Evolutionary conservation across 768 basidiomycete species (phyloP).

Genomic region (Mycena rosella): DNA sequence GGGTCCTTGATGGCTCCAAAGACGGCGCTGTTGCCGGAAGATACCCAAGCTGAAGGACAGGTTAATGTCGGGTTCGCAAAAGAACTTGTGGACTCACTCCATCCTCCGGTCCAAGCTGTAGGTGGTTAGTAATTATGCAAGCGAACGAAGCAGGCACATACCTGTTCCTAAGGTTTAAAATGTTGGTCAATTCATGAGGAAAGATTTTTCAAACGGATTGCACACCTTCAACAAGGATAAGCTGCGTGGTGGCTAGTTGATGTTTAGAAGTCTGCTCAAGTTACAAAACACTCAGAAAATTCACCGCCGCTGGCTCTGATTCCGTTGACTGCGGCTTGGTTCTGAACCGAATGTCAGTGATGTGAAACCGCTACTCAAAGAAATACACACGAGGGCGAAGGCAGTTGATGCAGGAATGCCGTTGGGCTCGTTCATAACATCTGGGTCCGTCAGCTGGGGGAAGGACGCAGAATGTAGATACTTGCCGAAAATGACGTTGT

Average conservation of each 20-base stretch:
- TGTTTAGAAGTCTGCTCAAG: neutral
- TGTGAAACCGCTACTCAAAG: too few species aligned
- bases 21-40: constrained; percentile 67
- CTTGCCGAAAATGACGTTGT: constrained; percentile 68
- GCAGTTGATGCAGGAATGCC: constrained; percentile 66
- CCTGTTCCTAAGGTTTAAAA: constrained; percentile 32
- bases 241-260: constrained; percentile 61
- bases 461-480: neutral
- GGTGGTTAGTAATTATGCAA: constrained; percentile 1
- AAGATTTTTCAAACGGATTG: neutral
- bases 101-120: constrained; percentile 69
- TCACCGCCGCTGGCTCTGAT: constrained; percentile 65
- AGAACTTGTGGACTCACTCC: constrained; percentile 52
- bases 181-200: neutral
- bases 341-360: constrained; percentile 44
- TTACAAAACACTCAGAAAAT: neutral
- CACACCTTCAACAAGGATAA: constrained; percentile 61
- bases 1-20: constrained; percentile 69
- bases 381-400: constrained; percentile 57
- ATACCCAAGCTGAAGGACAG: constrained; percentile 58
- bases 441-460: constrained; percentile 34
- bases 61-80: constrained; percentile 1
- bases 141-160: constrained; percentile 15
- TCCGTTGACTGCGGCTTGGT: constrained; percentile 76
- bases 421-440: constrained; percentile 77